Percentiles rank a stretch among this genome's conserved stretches.
These are phyloP conservation scores for Rhizoctonia solani DNA, from an alignment of 1,284 basidiomycete genomes.

Conservation along the genomic window DNA sequence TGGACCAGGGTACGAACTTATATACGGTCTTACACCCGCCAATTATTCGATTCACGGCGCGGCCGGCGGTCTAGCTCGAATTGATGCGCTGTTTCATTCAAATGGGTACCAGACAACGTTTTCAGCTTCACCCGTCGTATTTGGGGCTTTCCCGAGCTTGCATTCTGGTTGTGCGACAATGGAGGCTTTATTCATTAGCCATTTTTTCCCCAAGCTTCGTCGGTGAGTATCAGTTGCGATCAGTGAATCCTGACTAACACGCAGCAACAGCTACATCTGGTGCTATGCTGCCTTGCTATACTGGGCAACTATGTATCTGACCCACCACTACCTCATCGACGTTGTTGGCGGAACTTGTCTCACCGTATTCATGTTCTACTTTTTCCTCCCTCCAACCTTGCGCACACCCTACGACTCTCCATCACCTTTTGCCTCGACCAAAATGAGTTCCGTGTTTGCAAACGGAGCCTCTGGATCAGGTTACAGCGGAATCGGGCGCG, in stretches of 20 bases:
- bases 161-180: slow-evolving; percentile 92
- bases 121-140: slow-evolving; percentile 88
- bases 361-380: slow-evolving; percentile 85
- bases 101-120: slow-evolving; percentile 85
- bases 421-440: slow-evolving; percentile 44
- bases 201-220: slow-evolving; percentile 85
- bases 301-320: slow-evolving; percentile 99
- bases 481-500: slow-evolving; percentile 41
- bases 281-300: slow-evolving; percentile 86
- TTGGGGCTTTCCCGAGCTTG: slow-evolving; percentile 95
- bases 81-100: slow-evolving; percentile 84
- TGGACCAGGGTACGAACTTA: slow-evolving; percentile 98
- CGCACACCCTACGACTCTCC: slow-evolving; percentile 61
- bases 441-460: slow-evolving; percentile 32
- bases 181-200: slow-evolving; percentile 89
- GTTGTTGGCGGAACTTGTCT: slow-evolving; percentile 93
- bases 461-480: slow-evolving; percentile 42
- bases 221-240: slow-evolving; percentile 16
- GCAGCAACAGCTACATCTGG: slow-evolving; percentile 69
- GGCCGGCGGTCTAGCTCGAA: slow-evolving; percentile 89
- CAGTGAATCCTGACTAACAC: neutral
- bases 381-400: slow-evolving; percentile 81
- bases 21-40: slow-evolving; percentile 94
- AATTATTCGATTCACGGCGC: slow-evolving; percentile 92
- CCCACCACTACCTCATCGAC: slow-evolving; percentile 97